Conservation (phyloP, 257 asterid genomes). For the Lavandula angustifolia region DNA sequence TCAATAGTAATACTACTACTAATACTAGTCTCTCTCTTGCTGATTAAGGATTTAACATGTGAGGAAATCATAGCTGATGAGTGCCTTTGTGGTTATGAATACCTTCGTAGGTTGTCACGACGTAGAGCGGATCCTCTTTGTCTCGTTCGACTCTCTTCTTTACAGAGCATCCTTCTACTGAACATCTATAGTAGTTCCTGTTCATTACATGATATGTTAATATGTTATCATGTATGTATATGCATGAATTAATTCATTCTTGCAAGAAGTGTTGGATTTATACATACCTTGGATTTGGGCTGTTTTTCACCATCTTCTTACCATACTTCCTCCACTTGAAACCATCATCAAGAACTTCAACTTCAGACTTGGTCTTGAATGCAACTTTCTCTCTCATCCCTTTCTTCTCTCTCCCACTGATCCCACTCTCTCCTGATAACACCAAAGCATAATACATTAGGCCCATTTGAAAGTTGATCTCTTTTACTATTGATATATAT, state of each 20-base stretch:
- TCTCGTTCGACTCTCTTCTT: slow-evolving; percentile 90
- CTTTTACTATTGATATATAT: slow-evolving; percentile 43
- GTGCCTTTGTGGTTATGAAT: slow-evolving; percentile 80
- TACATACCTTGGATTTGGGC: slow-evolving; percentile 80
- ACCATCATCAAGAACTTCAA: slow-evolving; percentile 89
- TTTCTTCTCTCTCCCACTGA: slow-evolving; percentile 41
- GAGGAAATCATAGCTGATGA: slow-evolving; percentile 36
- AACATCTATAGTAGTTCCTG: slow-evolving; percentile 90
- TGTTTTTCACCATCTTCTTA: slow-evolving; percentile 96
- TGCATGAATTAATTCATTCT: background rate
- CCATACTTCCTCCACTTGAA: slow-evolving; percentile 98
- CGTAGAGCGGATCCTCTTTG: slow-evolving; percentile 69
- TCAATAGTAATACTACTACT: too few species aligned
- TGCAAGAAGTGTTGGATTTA: background rate
- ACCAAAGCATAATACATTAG: slow-evolving; percentile 23
- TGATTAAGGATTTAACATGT: background rate
- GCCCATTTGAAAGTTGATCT: background rate
- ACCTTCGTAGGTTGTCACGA: slow-evolving; percentile 84
- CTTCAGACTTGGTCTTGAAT: slow-evolving; percentile 72
- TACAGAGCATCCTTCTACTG: slow-evolving; percentile 78
- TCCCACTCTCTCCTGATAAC: slow-evolving; percentile 42
- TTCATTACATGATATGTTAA: slow-evolving; percentile 1
- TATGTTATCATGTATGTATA: background rate
- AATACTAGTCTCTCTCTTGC: too few species aligned
- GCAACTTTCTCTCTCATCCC: slow-evolving; percentile 68